Base-by-base conservation (phyloP, 805 yeast genomes). In the Myxozyma lipomycoides region DNA sequence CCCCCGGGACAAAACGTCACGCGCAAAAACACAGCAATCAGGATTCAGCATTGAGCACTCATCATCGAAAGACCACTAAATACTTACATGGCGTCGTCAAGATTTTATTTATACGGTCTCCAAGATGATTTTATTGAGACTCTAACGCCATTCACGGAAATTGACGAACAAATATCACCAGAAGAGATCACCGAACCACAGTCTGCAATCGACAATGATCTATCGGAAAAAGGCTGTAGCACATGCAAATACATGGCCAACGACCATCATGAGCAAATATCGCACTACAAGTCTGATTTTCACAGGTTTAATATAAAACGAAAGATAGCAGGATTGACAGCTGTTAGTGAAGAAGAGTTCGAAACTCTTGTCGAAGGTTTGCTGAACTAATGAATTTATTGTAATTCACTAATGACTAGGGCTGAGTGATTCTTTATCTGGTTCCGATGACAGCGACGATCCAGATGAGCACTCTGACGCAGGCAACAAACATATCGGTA, bases 261-360 rank as follows among this genome's bases (percentile, higher is more conserved):
- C 15, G 18, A 30, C 10, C 6, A 17, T 22, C 52, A 40, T 6
- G 60, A 57, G 3, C 60, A 48, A 41, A 32, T 73, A 50, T 65
- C 62, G 2, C 85, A 81, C 60, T 82, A 74, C 66, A 79, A 78
- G 59, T 71, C 81, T 0, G 86, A 82, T 59, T 70, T 74, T 21
- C 82, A 83, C 61, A 71, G 78, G 35, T 73, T 74, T 61, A 86
- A 86, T 62, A 56, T 78, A 46, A 82, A 82, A 63, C 70, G 90
- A 48, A 63, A 70, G 7, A 59, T 77, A 25, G 67, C 67, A 35
- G 75, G 76, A 0, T 67, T 78, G 42, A 64, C 70, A 0, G 70
- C 78, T 0, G 63, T 84, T 17, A 67, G 75, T 2, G 85, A 78
- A 56, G 75, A 67, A 2, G 81, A 82, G 61, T 85, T 84, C 60